Evolutionary conservation across 495 filamentous ascomycete species (phyloP), one percentile per base, ranked within the genome.

Genomic region (Penicillium ucsense): DNA sequence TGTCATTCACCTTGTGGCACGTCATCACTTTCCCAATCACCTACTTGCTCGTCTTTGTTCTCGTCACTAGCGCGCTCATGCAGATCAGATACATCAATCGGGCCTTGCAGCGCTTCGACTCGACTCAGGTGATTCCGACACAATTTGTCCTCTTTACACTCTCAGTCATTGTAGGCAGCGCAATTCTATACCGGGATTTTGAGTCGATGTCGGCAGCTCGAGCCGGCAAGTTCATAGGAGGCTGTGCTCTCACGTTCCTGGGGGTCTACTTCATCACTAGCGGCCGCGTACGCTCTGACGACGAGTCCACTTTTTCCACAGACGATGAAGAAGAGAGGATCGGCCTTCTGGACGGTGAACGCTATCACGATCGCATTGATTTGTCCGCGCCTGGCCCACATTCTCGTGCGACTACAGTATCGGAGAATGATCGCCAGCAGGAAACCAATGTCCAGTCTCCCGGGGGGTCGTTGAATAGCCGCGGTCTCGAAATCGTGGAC

Each of bases 91-190:
- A 96, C 62, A 75, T 98, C 51, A 98, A 98, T 69, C 88, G 89
- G 41, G 90, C 92, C 1, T 72, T 98, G 12, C 89, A 94, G 60
- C 82, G 87, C 45, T 98, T 98, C 68, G 88, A 95, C 63, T 91
- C 90, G 0, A 98, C 92, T 0, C 88, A 95, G 56, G 92, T 98
- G 50, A 96, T 98, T 45, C 92, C 92, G 3, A 88, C 88, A 8
- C 92, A 98, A 59, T 98, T 98, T 54, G 92, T 98, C 29, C 75
- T 94, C 35, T 98, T 98, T 63, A 98, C 92, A 0, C 72, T 98
- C 5, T 94, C 83, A 3, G 92, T 98, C 44, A 97, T 98, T 56
- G 77, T 94, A 43, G 92, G 92, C 39, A 94, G 87, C 62, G 89
- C 92, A 1, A 73, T 98, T 29, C 67, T 98, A 8, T 98, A 96